Base-by-base conservation (phyloP, 2,329 filamentous ascomycete genomes). In the Aspergillus viridinutans region DNA sequence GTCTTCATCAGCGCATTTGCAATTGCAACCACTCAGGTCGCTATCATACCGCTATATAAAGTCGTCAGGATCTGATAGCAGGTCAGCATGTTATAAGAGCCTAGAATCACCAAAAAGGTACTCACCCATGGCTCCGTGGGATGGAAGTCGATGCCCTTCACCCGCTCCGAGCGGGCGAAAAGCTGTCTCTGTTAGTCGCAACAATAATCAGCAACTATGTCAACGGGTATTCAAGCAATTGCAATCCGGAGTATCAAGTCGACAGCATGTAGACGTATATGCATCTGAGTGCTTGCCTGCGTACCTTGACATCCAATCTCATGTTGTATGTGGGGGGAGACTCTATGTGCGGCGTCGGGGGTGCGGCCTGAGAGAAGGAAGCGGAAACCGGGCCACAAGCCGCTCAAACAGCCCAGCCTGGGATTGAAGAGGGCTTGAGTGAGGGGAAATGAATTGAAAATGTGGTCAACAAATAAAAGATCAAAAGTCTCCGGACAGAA, bases 121-220 rank as follows among this genome's bases (percentile, higher is more conserved):
- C 78, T 74, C 76, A 92, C 90, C 90, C 93, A 97, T 85, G 92
- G 92, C 81, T 97, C 93, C 58, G 91, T 90, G 45, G 92, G 92
- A 75, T 97, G 93, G 76, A 97, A 97, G 81, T 97, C 93, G 76
- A 96, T 92, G 73, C 90, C 89, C 81, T 97, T 97, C 66, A 97
- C 93, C 80, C 93, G 89, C 84, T 97, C 91, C 71, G 90, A 95
- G 77, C 92, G 86, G 77, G 90, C 90, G 80, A 91, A 90, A 69
- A 91, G 85, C 78, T 91, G 89, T 77, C 87, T 86, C 88, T 91
- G 62, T 69, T 52, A 62, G 54, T 60, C 49, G 70, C 58, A 56
- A 68, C 72, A 63, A 62, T 61, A 51, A 62, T 81, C 69, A 81
- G 79, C 70, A 59, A 61, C 57, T 38, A n/a, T 56, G 14, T 32